Percentiles rank a stretch among this genome's conserved stretches.
These are phyloP conservation scores for Cladosporium sp. DNA, from an alignment of 2,329 filamentous ascomycete genomes.

Conservation along the genomic window DNA sequence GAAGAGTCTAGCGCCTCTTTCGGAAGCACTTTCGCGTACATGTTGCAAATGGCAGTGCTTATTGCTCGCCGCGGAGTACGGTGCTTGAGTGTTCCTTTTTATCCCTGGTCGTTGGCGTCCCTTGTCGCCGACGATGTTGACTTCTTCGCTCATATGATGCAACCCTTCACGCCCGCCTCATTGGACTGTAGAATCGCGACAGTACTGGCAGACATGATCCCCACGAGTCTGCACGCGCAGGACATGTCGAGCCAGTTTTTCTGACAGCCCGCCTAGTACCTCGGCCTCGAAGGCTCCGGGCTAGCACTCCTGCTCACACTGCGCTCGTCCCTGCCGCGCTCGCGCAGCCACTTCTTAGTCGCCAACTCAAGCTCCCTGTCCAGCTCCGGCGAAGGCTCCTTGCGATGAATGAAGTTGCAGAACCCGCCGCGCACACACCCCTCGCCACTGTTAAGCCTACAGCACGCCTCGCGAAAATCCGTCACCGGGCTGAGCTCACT, in stretches of 20 bases:
- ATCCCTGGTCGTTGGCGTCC: neutral
- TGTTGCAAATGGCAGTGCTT: neutral
- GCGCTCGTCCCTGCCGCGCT: conserved; percentile 78
- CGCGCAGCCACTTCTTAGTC: conserved; percentile 95
- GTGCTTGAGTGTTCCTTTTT: neutral
- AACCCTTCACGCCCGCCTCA: neutral
- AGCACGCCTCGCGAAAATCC: conserved; percentile 97
- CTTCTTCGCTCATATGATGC: neutral
- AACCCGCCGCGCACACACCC: conserved; percentile 95
- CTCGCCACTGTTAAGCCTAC: conserved; percentile 88
- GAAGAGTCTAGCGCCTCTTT: neutral
- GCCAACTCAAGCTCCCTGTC: conserved; percentile 82
- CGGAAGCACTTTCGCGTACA: neutral
- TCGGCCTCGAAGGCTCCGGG: conserved; percentile 76
- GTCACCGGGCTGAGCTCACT: conserved; percentile 96
- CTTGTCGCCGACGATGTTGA: neutral
- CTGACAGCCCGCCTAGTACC: conserved; percentile 53
- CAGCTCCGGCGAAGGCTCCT: conserved; percentile 86
- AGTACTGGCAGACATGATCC: too few relatives aligned
- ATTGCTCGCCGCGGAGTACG: neutral
- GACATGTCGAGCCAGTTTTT: neutral
- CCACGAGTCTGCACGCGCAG: neutral
- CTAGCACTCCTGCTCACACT: conserved; percentile 81
- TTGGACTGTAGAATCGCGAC: neutral
- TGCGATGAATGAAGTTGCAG: conserved; percentile 99